Evolutionary conservation across 1,284 basidiomycete genomes (phyloP), one percentile per base, ranked within the genome.

Genomic region (Leccinum ponderosum): DNA sequence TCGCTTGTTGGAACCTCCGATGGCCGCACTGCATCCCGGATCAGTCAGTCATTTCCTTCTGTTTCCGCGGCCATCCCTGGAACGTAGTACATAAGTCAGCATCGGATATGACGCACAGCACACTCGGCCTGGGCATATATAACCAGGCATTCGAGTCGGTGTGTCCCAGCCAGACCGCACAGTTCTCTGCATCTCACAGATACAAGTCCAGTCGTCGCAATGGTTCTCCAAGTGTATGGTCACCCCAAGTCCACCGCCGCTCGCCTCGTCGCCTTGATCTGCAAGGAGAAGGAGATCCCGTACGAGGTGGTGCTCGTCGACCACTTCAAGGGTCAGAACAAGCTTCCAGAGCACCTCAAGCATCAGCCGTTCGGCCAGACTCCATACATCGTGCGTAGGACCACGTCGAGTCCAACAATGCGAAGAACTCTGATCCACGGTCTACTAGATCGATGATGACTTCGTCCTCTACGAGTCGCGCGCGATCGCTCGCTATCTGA

Each of bases 351-450:
- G 17, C 82, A 73, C 75, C 14, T 80, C 27, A 71, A 69, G 29
- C 71, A 77, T 22, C 87, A 90, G 63, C 87, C 89, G 0, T 90
- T 90, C 65, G 87, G 86, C 20, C 84, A 86, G 70, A 72, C 90
- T 62, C 88, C 87, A 2, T 87, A 82, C 72, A 78, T 90, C 58
- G 83, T 83, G 62, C 42, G 79, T 72, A 33, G 52, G 27, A 14
- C 14, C 22, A 22, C 47, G 22, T 20, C 22, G 20, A 50, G 22
- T 22, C 25, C 8, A 6, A 14, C 9, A 5, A 17, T 25, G 20
- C n/a, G n/a, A 47, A 47, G 20, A 11, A 7, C 35, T 37, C 47
- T 50, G 47, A 25, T 14, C 47, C 47, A 50, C 11, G 47, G 22
- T 7, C 9, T 15, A 8, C 47, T 22, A 50, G 47, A 14, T 7